Conservation (phyloP, 306 rosid species). For the Vicia sativa region DNA sequence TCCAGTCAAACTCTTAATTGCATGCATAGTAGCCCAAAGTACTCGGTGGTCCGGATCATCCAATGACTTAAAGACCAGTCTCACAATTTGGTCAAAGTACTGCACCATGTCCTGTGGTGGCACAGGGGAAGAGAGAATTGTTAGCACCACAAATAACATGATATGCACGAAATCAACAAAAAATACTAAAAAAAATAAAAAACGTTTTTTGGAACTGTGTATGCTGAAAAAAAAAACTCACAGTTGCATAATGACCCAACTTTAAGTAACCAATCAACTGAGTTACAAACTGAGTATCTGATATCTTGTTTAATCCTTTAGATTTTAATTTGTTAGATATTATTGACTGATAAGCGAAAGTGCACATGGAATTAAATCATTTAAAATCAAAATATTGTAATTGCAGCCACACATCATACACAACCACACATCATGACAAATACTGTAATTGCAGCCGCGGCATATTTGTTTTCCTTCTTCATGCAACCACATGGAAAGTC, state of each 20-base stretch:
- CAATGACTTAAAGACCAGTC: slow-evolving; percentile 7
- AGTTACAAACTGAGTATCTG: neutral
- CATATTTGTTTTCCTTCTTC: neutral
- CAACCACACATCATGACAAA: slow-evolving; percentile 6
- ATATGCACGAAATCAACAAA: neutral
- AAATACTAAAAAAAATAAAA: neutral
- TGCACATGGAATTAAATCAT: neutral
- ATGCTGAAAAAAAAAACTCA: too few species aligned
- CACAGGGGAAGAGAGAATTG: neutral
- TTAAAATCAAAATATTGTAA: neutral
- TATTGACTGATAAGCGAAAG: neutral
- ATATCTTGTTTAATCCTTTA: neutral
- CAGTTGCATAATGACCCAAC: neutral
- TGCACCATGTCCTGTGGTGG: slow-evolving; percentile 9
- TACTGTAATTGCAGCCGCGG: neutral
- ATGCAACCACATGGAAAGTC: neutral
- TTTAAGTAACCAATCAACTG: neutral
- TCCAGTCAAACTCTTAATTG: neutral
- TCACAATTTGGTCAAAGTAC: neutral
- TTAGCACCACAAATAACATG: neutral
- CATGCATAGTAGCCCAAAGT: slow-evolving; percentile 33
- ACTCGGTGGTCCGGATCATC: slow-evolving; percentile 30
- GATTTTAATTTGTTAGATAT: slow-evolving; percentile 1
- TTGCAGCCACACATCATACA: neutral
- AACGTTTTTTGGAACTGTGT: neutral